Percentiles rank a stretch among this genome's conserved stretches.
phyloP scores from a whole-genome alignment of 2,329 filamentous ascomycete species.

The Colletotrichum theobromicola region DNA sequence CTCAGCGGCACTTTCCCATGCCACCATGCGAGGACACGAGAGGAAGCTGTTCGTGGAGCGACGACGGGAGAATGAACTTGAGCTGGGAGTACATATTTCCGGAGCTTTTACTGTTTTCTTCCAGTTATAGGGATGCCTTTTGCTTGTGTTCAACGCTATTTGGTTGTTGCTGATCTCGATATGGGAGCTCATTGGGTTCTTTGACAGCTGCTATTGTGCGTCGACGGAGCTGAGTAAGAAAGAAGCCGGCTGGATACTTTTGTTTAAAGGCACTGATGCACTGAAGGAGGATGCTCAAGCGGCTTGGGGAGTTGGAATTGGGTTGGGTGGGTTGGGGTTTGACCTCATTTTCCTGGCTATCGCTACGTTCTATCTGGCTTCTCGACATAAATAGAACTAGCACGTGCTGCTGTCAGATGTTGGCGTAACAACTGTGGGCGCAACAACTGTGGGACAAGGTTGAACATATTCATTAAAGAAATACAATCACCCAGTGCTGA shows the following conservation, averaged over 20 bases:
- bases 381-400: neutral
- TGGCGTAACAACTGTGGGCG: neutral
- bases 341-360: fast-evolving
- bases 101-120: fast-evolving
- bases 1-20: neutral
- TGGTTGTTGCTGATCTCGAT: neutral
- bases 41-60: fast-evolving
- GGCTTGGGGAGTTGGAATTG: neutral
- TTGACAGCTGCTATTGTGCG: neutral
- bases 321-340: neutral
- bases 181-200: neutral
- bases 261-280: neutral
- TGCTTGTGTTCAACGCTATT: neutral
- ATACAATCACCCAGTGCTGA: fast-evolving
- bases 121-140: fast-evolving
- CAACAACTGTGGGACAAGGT: no score
- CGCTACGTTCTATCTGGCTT: neutral
- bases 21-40: neutral
- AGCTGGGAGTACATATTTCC: fast-evolving
- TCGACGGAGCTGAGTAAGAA: neutral
- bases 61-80: neutral
- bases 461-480: neutral
- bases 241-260: fast-evolving
- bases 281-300: neutral
- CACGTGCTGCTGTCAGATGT: fast-evolving